Percentiles rank a stretch among this genome's conserved stretches.
Conservation (phyloP, 805 yeast genomes). For the Candida schatavii region DNA sequence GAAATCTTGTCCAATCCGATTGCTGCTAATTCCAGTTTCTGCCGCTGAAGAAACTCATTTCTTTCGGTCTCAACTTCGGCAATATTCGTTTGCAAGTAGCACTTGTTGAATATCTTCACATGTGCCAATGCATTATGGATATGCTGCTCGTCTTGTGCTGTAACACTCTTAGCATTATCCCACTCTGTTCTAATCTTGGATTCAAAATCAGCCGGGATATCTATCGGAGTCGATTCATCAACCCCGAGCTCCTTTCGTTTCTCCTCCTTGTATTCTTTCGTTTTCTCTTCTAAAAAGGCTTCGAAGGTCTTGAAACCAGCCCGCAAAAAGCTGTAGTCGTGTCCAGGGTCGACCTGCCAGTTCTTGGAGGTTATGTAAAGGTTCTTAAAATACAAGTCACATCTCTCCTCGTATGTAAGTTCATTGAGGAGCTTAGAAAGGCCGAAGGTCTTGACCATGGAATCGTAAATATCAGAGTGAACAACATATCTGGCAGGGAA, state of each 20-base stretch:
- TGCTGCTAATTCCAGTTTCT: constrained; percentile 1
- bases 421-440: constrained; percentile 11
- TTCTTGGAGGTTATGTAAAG: constrained; percentile 8
- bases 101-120: constrained; percentile 21
- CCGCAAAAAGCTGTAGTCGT: constrained; percentile 13
- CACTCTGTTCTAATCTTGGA: constrained; percentile 2
- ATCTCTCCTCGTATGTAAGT: constrained; percentile 14
- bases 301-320: constrained; percentile 11
- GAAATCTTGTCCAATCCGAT: neutral
- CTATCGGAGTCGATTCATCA: constrained; percentile 9
- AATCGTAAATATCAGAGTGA: constrained; percentile 2
- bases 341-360: constrained; percentile 16
- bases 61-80: neutral
- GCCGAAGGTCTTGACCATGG: neutral
- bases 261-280: constrained; percentile 8
- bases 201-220: neutral
- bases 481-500: neutral
- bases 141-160: constrained; percentile 17
- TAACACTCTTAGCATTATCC: constrained; percentile 6
- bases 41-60: constrained; percentile 7
- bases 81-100: constrained; percentile 12
- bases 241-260: constrained; percentile 1
- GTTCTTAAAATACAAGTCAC: constrained; percentile 22
- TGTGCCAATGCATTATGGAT: constrained; percentile 24
- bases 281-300: constrained; percentile 6